Conservation (phyloP, 495 filamentous ascomycete genomes). For the Penicillium simplicissimum region DNA sequence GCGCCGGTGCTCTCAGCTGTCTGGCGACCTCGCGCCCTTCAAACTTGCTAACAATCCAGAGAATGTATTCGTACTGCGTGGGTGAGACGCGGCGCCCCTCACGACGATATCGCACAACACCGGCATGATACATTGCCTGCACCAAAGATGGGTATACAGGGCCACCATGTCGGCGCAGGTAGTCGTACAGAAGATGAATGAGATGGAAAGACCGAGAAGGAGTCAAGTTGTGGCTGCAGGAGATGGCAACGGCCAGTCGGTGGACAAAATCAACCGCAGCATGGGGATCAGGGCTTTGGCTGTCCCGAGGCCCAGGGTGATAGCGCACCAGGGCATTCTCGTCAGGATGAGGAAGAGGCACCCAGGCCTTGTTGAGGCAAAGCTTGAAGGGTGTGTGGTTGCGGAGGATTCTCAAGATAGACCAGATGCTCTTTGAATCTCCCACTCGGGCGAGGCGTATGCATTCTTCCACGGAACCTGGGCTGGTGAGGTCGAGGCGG, state of each 20-base stretch:
- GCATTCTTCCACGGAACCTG: conserved; percentile 29
- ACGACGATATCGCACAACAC: conserved; percentile 41
- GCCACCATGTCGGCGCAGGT: conserved; percentile 36
- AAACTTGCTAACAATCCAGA: conserved; percentile 33
- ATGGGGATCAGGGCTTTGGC: conserved; percentile 37
- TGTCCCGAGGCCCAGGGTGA: conserved; percentile 25
- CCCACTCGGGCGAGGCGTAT: conserved; percentile 37
- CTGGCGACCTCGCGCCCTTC: conserved; percentile 38
- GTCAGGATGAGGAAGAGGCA: conserved; percentile 29
- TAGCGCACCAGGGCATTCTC: conserved; percentile 36
- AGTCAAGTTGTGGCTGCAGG: conserved; percentile 32
- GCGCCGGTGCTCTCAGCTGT: conserved; percentile 19
- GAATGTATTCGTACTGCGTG: conserved; percentile 39
- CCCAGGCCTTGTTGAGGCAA: conserved; percentile 38
- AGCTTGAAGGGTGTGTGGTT: conserved; percentile 44
- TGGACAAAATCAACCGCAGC: conserved; percentile 42
- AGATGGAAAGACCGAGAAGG: conserved; percentile 41
- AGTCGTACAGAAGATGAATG: conserved; percentile 43
- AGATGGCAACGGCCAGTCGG: conserved; percentile 38
- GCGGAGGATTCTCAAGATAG: conserved; percentile 38
- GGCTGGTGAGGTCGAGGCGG: conserved; percentile 38
- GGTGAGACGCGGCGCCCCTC: conserved; percentile 30
- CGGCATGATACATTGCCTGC: conserved; percentile 50
- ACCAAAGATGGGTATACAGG: conserved; percentile 42
- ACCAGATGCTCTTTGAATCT: conserved; percentile 34